Percentiles rank a stretch among this genome's conserved stretches.
These are phyloP conservation scores for Agaricus sinodeliciosus DNA, from an alignment of 768 basidiomycete species.

Conservation along the genomic window DNA sequence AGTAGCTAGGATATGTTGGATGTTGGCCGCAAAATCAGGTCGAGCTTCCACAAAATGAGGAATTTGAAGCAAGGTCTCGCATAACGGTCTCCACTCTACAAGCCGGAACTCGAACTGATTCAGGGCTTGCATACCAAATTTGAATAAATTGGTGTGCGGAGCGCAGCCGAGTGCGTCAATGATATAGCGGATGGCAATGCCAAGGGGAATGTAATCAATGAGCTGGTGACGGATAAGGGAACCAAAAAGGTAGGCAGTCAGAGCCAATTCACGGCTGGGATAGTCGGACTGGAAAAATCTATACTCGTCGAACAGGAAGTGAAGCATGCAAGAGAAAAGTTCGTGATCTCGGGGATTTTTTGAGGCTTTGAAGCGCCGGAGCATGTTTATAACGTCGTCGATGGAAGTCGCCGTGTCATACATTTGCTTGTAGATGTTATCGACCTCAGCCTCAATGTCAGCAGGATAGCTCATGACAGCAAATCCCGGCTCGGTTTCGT, in stretches of 20 bases:
- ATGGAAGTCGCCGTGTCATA: slow-evolving; percentile 93
- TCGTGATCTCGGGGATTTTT: slow-evolving; percentile 84
- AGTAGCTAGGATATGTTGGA: slow-evolving; percentile 64
- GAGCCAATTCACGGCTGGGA: slow-evolving; percentile 86
- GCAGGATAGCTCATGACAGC: slow-evolving; percentile 80
- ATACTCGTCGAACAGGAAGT: slow-evolving; percentile 99
- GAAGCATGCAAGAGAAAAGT: slow-evolving; percentile 98
- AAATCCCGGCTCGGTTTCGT: slow-evolving; percentile 88
- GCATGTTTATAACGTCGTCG: slow-evolving; percentile 86
- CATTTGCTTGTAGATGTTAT: slow-evolving; percentile 96
- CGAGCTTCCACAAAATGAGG: slow-evolving; percentile 81
- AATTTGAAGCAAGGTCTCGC: slow-evolving; percentile 82
- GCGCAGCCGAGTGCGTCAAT: slow-evolving; percentile 89
- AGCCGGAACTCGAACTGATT: slow-evolving; percentile 82
- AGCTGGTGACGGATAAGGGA: slow-evolving; percentile 92
- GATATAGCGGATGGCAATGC: slow-evolving; percentile 95
- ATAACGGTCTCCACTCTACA: slow-evolving; percentile 88
- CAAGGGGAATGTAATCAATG: slow-evolving; percentile 89
- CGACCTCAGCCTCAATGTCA: slow-evolving; percentile 91
- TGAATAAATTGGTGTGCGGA: slow-evolving; percentile 89
- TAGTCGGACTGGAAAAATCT: slow-evolving; percentile 98
- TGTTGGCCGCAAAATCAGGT: slow-evolving; percentile 68
- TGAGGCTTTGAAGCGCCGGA: slow-evolving; percentile 82
- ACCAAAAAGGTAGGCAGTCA: slow-evolving; percentile 96
- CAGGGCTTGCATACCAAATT: slow-evolving; percentile 90